These are phyloP conservation scores for Fusarium coffeatum DNA, from an alignment of 2,329 filamentous ascomycete species.

Conservation along the genomic window DNA sequence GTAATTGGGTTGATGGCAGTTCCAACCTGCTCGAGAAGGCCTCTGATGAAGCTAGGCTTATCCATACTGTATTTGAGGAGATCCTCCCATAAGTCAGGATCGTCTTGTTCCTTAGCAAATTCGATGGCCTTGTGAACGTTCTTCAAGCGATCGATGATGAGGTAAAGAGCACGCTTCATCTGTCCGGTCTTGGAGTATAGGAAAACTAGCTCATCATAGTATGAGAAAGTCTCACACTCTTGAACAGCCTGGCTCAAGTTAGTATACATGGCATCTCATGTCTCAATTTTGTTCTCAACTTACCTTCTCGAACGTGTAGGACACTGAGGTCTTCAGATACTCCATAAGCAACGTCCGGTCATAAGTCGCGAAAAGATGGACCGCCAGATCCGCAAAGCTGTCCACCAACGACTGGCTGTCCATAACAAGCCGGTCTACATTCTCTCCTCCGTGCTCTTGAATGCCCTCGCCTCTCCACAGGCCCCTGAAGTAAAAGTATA, in stretches of 20 bases:
- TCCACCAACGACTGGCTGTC: slow-evolving; percentile 80
- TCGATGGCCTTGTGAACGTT: slow-evolving; percentile 93
- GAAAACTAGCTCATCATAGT: slow-evolving; percentile 93
- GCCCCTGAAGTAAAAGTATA: slow-evolving; percentile 91
- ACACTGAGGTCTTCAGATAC: slow-evolving; percentile 85
- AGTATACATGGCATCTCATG: slow-evolving; percentile 5
- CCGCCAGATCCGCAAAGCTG: slow-evolving; percentile 85
- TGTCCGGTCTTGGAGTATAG: slow-evolving; percentile 95
- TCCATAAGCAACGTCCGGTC: slow-evolving; percentile 85
- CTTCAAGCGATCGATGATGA: slow-evolving; percentile 93
- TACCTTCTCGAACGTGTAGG: slow-evolving; percentile 86
- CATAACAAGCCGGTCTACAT: slow-evolving; percentile 66
- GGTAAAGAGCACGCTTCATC: slow-evolving; percentile 87
- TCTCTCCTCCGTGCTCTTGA: slow-evolving; percentile 64
- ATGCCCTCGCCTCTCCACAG: slow-evolving; percentile 84
- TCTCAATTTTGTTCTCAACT: background rate
- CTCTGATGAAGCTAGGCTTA: slow-evolving; percentile 93
- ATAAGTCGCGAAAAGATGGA: slow-evolving; percentile 87
- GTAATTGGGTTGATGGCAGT: slow-evolving; percentile 93
- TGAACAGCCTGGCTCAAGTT: slow-evolving; percentile 64
- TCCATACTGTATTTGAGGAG: slow-evolving; percentile 97
- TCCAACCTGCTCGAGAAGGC: slow-evolving; percentile 90
- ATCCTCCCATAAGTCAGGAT: slow-evolving; percentile 94
- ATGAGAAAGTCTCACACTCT: slow-evolving; percentile 84
- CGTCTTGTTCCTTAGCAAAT: slow-evolving; percentile 93